Evolutionary conservation across 192 early-diverging fungal genomes (phyloP), one percentile per base, ranked within the genome.

Genomic region (Linnemannia zychae): DNA sequence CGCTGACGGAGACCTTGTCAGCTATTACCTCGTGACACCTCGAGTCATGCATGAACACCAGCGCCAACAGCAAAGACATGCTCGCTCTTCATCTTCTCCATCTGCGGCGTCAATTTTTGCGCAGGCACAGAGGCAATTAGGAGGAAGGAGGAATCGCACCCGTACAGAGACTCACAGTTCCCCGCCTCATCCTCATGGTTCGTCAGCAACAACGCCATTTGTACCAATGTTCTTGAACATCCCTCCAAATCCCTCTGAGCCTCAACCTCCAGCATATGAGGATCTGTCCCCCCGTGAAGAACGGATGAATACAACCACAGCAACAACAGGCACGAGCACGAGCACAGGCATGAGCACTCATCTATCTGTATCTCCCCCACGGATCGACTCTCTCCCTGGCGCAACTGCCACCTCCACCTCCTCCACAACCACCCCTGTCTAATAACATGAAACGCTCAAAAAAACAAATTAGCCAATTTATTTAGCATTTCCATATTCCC

Each of bases 1-100:
- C 0, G 22, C 57, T 12, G 57, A 63, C 12, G 57, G 57, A 2
- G 57, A 63, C 28, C 9, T 63, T 28, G 57, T 63, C 57, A n/a
- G 22, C 16, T 82, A 76, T 50, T 82, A 82, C 48, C 65, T 82
- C 60, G 69, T 76, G 7, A 82, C 80, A 15, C 80, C 80, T 16
- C 68, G 80, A 63, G 57, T 63, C 57, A 11, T 22, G 16, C 52
- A 33, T 63, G 57, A 34, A 57, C 78, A 28, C 34, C 47, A 48
- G 18, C 72, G 18, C n/a, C 74, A 60, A 22, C 52, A 46, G 57
- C 28, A 38, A 20, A 28, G 38, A 71, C 57, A 63, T 31, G 57
- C 57, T 13, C 57, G 57, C 4, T 63, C 57, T 13, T 33, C 57
- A n/a, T 63, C 57, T 1, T 31, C 57, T 4, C 57, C 57, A 7